Percentiles rank a stretch among this genome's conserved stretches.
Evolutionary conservation across 108 stramenopile species (phyloP).

Genomic region (Discostella pseudostelligera): DNA sequence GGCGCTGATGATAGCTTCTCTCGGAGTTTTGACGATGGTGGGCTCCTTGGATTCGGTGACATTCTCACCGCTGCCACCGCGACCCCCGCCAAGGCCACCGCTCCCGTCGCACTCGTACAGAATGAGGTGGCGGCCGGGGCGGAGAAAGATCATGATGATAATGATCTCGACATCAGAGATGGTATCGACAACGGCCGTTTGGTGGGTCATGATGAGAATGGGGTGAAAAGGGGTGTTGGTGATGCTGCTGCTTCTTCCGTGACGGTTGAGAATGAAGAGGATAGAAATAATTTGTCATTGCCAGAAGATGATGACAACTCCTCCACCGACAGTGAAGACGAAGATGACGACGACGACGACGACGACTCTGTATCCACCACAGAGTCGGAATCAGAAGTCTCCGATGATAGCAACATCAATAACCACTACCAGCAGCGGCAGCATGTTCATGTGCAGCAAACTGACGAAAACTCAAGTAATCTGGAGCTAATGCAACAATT

Average conservation of each 20-base stretch:
- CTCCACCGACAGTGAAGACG: not conserved
- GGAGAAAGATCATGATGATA: not conserved
- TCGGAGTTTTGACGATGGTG: not conserved
- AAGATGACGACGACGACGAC: too few species aligned
- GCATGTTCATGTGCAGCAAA: too few species aligned
- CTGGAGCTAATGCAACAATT: not conserved
- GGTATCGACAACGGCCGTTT: not conserved
- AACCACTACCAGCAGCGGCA: too few species aligned
- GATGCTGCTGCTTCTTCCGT: too few species aligned
- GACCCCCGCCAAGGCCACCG: not conserved
- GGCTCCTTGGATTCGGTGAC: not conserved
- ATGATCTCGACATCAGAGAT: too few species aligned
- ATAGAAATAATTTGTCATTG: not conserved
- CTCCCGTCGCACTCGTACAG: not conserved
- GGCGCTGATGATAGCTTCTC: not conserved
- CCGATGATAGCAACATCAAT: not conserved
- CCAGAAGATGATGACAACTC: not conserved
- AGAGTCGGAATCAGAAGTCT: conserved; percentile 3
- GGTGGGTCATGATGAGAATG: not conserved
- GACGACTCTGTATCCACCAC: not conserved
- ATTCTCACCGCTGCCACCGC: not conserved
- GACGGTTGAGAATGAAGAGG: not conserved
- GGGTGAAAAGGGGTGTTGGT: not conserved
- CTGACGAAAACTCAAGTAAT: too few species aligned
- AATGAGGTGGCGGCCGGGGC: not conserved